phyloP scores from a whole-genome alignment of 352 stramenopile genomes.

The Blastocystis sp. region DNA sequence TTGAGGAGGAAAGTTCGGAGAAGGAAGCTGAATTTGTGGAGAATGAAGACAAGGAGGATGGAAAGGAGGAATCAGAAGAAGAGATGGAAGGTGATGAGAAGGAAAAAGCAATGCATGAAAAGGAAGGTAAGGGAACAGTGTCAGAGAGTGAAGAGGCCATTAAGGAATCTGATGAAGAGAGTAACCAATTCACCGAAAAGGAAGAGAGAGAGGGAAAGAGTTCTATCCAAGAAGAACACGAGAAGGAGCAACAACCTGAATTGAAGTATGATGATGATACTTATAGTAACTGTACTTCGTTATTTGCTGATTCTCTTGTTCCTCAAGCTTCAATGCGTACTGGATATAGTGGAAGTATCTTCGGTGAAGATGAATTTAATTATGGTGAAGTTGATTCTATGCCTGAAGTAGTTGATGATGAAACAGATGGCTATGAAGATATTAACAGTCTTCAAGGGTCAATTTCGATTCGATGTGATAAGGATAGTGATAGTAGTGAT shows the following conservation, averaged over 20 bases:
- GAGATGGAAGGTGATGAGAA: background rate
- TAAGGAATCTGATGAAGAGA: too few species aligned
- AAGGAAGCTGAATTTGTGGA: background rate
- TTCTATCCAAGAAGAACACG: too few species aligned
- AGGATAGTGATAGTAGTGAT: too few species aligned
- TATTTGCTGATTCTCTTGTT: slow-evolving; percentile 25
- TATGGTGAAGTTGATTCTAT: background rate
- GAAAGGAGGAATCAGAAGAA: background rate
- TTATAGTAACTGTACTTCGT: background rate
- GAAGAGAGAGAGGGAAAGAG: too few species aligned
- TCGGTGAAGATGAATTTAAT: background rate
- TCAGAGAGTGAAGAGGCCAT: background rate
- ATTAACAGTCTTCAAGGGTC: too few species aligned
- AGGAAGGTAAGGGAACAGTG: background rate
- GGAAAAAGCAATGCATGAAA: background rate
- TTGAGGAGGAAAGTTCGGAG: background rate
- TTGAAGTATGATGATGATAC: background rate
- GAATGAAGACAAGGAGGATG: background rate
- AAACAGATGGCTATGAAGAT: too few species aligned
- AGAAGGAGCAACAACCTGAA: too few species aligned
- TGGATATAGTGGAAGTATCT: background rate
- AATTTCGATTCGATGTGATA: too few species aligned
- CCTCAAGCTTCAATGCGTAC: background rate
- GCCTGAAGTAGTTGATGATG: background rate
- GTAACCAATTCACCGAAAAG: too few species aligned